Base-by-base conservation (phyloP, 352 stramenopile genomes). In the Discostella stelligera region DNA sequence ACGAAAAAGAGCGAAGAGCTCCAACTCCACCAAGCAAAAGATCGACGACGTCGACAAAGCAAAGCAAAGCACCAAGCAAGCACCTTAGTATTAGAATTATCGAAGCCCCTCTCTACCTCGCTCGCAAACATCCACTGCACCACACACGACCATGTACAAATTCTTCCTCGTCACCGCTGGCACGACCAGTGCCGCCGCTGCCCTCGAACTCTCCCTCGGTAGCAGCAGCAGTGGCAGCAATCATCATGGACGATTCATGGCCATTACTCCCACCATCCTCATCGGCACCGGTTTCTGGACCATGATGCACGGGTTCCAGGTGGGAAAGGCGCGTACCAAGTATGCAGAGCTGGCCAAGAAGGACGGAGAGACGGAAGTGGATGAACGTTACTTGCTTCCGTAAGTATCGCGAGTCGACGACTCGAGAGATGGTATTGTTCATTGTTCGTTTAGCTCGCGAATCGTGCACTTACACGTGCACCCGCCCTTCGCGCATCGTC, bases 311-410 rank as follows among this genome's bases (percentile, higher is more conserved):
- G 83, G 83, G 27, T 73, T 89, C 54, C 61, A 64, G 5, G 83
- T 89, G 0, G 79, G 79, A 4, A 61, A 71, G 50, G 77, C 83
- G 0, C 72, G 83, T 10, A 65, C 20, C 0, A 87, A 85, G 55
- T 87, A 86, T 55, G 62, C 64, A 0, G 73, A 86, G 46, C 63
- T 80, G 30, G 83, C 83, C 27, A 70, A 78, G 54, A 84, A 87
- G 50, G 83, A 89, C 63, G 83, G 83, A 11, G 83, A 89, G 71
- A 74, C 69, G 52, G 74, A 89, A 23, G 74, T 82, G 6, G 75
- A 86, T 30, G 74, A 82, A 48, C 55, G 82, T 8, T 88, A 82
- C 63, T 53, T 27, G 21, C 66, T 86, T 52, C 79, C 82, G 58
- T 66, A 20, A 66, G 58, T 66, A 25, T 32, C 27, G 27, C 2